These are phyloP conservation scores for Coemansia sp. DNA, from an alignment of 192 early-diverging fungal species.

Conservation along the genomic window DNA sequence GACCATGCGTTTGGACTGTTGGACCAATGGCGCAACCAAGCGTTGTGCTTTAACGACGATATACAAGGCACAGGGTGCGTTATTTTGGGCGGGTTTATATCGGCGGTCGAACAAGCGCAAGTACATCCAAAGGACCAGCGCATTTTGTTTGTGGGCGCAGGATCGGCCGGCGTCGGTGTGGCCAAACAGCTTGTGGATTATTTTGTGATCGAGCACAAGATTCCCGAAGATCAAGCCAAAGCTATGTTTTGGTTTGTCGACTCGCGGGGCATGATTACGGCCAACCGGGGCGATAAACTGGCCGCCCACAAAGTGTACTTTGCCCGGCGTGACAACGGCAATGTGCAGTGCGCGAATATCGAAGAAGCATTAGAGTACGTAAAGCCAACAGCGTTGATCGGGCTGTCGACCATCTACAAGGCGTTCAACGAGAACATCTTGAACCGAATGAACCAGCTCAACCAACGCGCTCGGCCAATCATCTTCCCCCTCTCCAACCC, in stretches of 20 bases:
- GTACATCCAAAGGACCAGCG: conserved; percentile 74
- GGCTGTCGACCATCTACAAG: conserved; percentile 76
- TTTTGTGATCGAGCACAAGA: conserved; percentile 71
- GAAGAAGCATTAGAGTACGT: conserved; percentile 81
- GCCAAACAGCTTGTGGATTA: conserved; percentile 86
- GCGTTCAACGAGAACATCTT: conserved; percentile 76
- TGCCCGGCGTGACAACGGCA: conserved; percentile 82
- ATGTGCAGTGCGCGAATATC: conserved; percentile 71
- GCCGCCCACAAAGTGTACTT: conserved; percentile 83
- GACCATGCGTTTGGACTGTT: conserved; percentile 89
- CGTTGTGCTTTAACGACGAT: conserved; percentile 87
- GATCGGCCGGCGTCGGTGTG: conserved; percentile 93
- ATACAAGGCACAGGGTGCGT: conserved; percentile 75
- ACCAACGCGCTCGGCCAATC: conserved; percentile 66
- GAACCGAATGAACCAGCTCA: conserved; percentile 70
- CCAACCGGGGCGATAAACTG: conserved; percentile 82
- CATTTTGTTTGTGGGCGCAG: conserved; percentile 92
- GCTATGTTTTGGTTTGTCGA: conserved; percentile 81
- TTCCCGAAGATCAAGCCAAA: conserved; percentile 44
- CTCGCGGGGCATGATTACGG: conserved; percentile 87
- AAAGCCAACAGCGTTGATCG: conserved; percentile 87
- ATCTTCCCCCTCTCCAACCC: conserved; percentile 93
- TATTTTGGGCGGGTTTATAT: conserved; percentile 86
- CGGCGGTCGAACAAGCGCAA: conserved; percentile 68
- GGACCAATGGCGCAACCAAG: conserved; percentile 70